phyloP scores from a whole-genome alignment of 768 basidiomycete genomes.

The Leccinum arenicola region DNA sequence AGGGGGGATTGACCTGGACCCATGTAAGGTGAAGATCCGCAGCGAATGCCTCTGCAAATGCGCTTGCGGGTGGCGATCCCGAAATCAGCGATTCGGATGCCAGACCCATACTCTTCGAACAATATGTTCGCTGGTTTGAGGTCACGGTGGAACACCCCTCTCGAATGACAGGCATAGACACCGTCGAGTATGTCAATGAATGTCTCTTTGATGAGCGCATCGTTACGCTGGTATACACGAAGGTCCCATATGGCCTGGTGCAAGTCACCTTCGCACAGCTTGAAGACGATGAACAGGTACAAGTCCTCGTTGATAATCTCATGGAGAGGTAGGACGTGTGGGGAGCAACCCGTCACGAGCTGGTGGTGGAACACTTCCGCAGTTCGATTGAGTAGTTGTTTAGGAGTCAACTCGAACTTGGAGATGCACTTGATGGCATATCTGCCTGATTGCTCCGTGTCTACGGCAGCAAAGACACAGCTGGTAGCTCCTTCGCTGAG shows the following conservation, averaged over 20 bases:
- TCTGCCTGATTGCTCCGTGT: slow-evolving; percentile 41
- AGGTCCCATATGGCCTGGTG: slow-evolving; percentile 67
- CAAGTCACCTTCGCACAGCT: slow-evolving; percentile 61
- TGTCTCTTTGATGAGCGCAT: slow-evolving; percentile 57
- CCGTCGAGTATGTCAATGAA: slow-evolving; percentile 83
- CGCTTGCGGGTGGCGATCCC: slow-evolving; percentile 57
- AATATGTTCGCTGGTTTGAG: slow-evolving; percentile 86
- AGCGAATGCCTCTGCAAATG: slow-evolving; percentile 48
- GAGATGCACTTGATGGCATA: slow-evolving; percentile 79
- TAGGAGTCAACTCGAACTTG: slow-evolving; percentile 51
- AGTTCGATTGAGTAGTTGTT: slow-evolving; percentile 55
- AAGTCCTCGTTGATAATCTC: slow-evolving; percentile 56
- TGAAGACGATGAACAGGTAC: slow-evolving; percentile 67
- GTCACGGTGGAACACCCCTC: slow-evolving; percentile 79
- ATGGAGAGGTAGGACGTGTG: slow-evolving; percentile 69
- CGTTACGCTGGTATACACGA: slow-evolving; percentile 53
- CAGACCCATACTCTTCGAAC: slow-evolving; percentile 48
- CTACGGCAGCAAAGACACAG: slow-evolving; percentile 71
- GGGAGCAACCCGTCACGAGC: slow-evolving; percentile 46
- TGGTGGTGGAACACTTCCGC: slow-evolving; percentile 67
- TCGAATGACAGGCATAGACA: slow-evolving; percentile 68
- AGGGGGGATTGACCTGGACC: slow-evolving; percentile 53
- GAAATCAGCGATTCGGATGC: slow-evolving; percentile 73
- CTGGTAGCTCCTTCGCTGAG: slow-evolving; percentile 79
- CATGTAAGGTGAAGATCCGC: slow-evolving; percentile 66